Evolutionary conservation across 768 basidiomycete genomes (phyloP).

Genomic region (Boletus speciosus): DNA sequence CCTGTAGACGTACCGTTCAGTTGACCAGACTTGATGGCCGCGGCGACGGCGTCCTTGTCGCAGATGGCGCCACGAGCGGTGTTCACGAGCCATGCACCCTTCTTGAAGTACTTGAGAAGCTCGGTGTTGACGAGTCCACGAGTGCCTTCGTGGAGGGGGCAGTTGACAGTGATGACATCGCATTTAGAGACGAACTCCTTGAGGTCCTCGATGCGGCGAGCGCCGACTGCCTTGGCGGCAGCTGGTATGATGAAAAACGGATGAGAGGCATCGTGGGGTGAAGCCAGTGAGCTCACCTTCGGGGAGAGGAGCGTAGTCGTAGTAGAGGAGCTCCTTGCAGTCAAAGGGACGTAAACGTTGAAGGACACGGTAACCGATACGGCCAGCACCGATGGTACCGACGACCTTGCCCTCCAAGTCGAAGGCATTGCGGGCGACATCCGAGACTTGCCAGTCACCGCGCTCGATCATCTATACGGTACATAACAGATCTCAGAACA

Average conservation of each 20-base stretch:
- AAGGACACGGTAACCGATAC: constrained; percentile 85
- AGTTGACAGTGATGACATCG: constrained; percentile 84
- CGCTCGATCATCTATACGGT: constrained; percentile 65
- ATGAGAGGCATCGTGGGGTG: not conserved
- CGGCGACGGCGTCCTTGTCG: constrained; percentile 76
- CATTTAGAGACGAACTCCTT: constrained; percentile 61
- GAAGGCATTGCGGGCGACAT: constrained; percentile 77
- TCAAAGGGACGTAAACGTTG: constrained; percentile 80
- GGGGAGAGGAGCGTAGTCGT: constrained; percentile 76
- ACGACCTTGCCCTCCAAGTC: constrained; percentile 91
- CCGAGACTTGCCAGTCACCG: constrained; percentile 86
- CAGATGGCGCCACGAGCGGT: constrained; percentile 92
- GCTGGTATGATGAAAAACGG: constrained; percentile 30
- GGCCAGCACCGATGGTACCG: constrained; percentile 81
- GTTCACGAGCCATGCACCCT: constrained; percentile 90
- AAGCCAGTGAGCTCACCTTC: constrained; percentile 37
- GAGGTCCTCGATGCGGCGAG: constrained; percentile 74
- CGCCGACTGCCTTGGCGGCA: constrained; percentile 62
- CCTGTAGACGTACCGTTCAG: constrained; percentile 44
- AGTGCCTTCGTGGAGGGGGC: constrained; percentile 84
- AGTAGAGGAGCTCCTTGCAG: constrained; percentile 88
- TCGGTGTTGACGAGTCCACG: constrained; percentile 77
- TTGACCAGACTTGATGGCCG: constrained; percentile 72
- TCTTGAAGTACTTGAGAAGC: constrained; percentile 84
- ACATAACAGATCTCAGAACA: not conserved